Evolutionary conservation across 805 yeast genomes (phyloP), one percentile per base, ranked within the genome.

Genomic region (Suhomyces tanzawaensis): DNA sequence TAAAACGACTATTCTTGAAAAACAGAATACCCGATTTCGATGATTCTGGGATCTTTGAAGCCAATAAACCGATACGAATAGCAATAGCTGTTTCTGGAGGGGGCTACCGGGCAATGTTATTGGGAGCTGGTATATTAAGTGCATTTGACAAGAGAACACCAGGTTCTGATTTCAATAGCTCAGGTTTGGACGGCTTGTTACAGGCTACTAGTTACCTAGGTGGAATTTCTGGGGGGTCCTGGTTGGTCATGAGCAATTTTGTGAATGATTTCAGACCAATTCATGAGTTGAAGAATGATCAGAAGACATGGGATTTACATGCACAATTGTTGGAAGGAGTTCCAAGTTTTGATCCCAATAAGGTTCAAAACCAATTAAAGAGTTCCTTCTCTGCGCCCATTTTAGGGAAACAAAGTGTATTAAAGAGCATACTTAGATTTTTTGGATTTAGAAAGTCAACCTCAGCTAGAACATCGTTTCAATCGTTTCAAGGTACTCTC

Each of bases 191-290:
- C 16, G 83, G 83, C 0, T 38, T 82, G 8, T 56, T 76, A 15
- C 85, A 81, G 47, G 60, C 76, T 6, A 42, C 79, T 0, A 61
- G 74, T 12, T 82, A 82, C 51, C 63, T 82, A 8, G 72, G 78
- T 0, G 88, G 88, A 0, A 71, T 81, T 1, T 80, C 87, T 3
- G 89, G 89, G 1, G 90, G 89, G 0, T 73, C 82, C 32, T 82
- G 90, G 89, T 57, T 80, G 7, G 75, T 82, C 2, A 73, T 82
- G 58, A 64, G 64, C 39, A 62, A 57, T 34, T 58, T 57, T 19
- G 51, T 63, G 1, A 58, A 61, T 35, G 66, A 64, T 40, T 56
- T 53, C 19, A 45, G 35, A 7, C 65, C 67, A 6, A 44, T 62
- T 19, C 25, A 41, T 24, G 42, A 58, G 35, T 23, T 64, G 31